Percentiles rank a stretch among this genome's conserved stretches.
Conservation (phyloP, 352 stramenopile genomes). For the Pythium aquatile region DNA sequence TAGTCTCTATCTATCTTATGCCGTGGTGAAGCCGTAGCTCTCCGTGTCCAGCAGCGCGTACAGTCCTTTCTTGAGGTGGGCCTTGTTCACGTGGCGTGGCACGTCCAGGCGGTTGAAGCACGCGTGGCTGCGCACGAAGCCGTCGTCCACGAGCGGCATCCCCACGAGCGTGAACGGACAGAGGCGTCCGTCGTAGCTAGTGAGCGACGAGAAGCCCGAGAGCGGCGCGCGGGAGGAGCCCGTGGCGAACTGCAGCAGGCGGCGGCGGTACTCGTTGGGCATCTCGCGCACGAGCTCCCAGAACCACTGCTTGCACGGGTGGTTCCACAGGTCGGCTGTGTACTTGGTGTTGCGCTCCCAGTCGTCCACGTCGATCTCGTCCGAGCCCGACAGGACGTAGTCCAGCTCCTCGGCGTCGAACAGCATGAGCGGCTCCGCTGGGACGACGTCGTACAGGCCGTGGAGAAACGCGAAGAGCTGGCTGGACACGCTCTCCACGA, state of each 20-base stretch:
- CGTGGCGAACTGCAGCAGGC: conserved; percentile 80
- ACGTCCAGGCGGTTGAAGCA: conserved; percentile 93
- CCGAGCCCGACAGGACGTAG: conserved; percentile 94
- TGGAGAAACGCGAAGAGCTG: conserved; percentile 74
- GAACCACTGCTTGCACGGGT: conserved; percentile 82
- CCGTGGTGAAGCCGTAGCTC: conserved; percentile 56
- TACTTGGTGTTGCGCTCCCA: conserved; percentile 90
- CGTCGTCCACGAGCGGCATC: conserved; percentile 28
- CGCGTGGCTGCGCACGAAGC: conserved; percentile 70
- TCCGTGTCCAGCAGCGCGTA: conserved; percentile 51
- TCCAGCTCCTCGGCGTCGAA: conserved; percentile 98
- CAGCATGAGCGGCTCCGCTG: conserved; percentile 90
- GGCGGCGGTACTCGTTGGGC: conserved; percentile 70
- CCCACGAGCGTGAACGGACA: conserved; percentile 76
- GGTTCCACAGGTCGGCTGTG: conserved; percentile 43
- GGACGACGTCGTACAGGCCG: conserved; percentile 96
- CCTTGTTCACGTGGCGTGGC: conserved; percentile 89
- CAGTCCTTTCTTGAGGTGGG: conserved; percentile 59
- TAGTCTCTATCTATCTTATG: conserved; percentile 17
- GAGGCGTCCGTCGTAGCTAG: conserved; percentile 77
- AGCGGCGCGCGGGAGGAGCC: conserved; percentile 77
- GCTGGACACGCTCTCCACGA: conserved; percentile 54
- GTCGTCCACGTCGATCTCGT: conserved; percentile 95
- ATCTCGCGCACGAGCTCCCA: conserved; percentile 95
- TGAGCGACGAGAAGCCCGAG: conserved; percentile 66